Base-by-base conservation (phyloP, 139 green algal species). In the Tetradesmus lagerheimii region DNA sequence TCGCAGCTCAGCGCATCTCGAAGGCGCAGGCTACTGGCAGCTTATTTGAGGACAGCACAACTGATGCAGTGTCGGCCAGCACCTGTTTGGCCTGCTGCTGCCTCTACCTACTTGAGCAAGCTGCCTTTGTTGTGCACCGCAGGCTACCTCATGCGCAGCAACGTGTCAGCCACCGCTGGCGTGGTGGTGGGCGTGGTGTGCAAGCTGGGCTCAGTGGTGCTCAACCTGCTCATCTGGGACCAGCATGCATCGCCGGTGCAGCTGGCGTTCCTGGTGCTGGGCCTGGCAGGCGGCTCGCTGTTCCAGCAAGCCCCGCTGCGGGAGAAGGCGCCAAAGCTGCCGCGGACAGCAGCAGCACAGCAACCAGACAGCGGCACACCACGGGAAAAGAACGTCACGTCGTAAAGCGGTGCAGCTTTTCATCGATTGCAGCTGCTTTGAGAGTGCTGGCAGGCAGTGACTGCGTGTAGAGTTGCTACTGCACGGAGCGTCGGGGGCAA, bases 111-210 rank as follows among this genome's bases (percentile, higher is more conserved):
- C n/a, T n/a, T n/a, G 11, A 57, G 14, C 45, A 31, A 31, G 3
- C 3, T 8, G 23, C 4, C 20, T 8, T 31, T 71, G 23, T 8
- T 31, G 57, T n/a, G 16, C 45, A 18, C 11, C 16, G 57, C 57
- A 71, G 90, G 85, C 41, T 97, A 97, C 74, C 79, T 91, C 57
- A 92, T 96, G 85, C 90, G 95, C 35, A 83, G 87, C 34, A 90
- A 91, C 27, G 89, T 97, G 16, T 94, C 92, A 3, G 95, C 95
- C 35, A 97, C 95, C 16, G 91, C 94, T 39, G 96, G 95, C 77
- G 96, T 95, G 4, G 95, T 97, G 35, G 92, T 97, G 27, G 95
- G 95, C 76, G 95, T 97, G 85, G 93, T 95, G 67, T 98, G 96
- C 92, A 97, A 97, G 92, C 87, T 97, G 39, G 83, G 90, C 29